Percentiles rank a stretch among this genome's conserved stretches.
These are phyloP conservation scores for Arctium minus DNA, from an alignment of 129 eudicot species.

Conservation along the genomic window DNA sequence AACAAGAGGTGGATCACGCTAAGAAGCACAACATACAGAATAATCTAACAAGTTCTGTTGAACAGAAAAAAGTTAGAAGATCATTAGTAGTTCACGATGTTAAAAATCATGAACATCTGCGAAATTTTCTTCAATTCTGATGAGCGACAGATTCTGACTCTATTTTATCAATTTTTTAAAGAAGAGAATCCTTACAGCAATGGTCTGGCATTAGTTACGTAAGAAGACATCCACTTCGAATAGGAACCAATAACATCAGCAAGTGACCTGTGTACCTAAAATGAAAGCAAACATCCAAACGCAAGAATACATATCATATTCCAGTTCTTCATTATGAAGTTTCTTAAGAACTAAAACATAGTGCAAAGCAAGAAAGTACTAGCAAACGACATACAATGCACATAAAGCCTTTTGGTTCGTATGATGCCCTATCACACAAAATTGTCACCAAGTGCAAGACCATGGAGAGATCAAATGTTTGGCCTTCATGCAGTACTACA, in stretches of 20 bases:
- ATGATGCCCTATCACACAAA: conserved; percentile 51
- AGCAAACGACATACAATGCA: conserved; percentile 54
- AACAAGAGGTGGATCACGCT: not conserved
- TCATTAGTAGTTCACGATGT: not conserved
- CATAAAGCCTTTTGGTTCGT: conserved; percentile 78
- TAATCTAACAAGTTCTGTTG: not conserved
- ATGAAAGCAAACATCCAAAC: conserved; percentile 14
- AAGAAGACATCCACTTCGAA: conserved; percentile 79
- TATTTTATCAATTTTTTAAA: conserved; percentile 3
- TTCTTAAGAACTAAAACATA: conserved; percentile 11
- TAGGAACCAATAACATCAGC: conserved; percentile 92
- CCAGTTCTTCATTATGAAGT: not conserved
- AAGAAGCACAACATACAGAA: not conserved
- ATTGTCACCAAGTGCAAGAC: conserved; percentile 72
- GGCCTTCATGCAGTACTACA: conserved; percentile 65
- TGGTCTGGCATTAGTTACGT: conserved; percentile 55
- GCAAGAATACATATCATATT: conserved; percentile 1
- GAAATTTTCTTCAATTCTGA: not conserved
- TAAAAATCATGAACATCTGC: not conserved
- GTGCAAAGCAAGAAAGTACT: not conserved
- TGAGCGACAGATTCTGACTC: not conserved
- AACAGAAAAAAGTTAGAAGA: conserved; percentile 1
- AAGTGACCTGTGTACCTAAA: conserved; percentile 87
- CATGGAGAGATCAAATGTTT: conserved; percentile 56
- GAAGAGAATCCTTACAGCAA: conserved; percentile 59